phyloP scores from a whole-genome alignment of 257 asterid species.

The Ligustrum vulgare region DNA sequence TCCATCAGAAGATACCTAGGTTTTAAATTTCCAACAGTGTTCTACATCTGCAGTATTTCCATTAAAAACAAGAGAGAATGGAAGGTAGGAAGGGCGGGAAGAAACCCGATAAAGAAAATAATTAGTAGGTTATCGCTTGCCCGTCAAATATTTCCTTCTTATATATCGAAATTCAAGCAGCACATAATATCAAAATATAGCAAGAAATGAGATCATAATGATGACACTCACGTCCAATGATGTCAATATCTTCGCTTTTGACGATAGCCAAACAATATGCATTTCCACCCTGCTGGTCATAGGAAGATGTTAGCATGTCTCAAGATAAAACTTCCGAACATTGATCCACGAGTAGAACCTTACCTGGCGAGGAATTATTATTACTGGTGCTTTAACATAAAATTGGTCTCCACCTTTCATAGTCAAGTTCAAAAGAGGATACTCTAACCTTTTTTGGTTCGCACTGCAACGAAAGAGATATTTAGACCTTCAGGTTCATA shows the following conservation, averaged over 20 bases:
- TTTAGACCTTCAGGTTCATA: constrained; percentile 18
- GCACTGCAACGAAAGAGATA: constrained; percentile 48
- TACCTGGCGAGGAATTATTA: constrained; percentile 53
- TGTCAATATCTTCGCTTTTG: constrained; percentile 73
- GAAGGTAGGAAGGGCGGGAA: background rate
- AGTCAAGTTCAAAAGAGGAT: constrained; percentile 72
- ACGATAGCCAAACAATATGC: constrained; percentile 79
- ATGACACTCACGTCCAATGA: constrained; percentile 89
- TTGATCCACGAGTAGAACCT: constrained; percentile 17
- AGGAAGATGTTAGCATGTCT: constrained; percentile 26
- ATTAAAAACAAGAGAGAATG: background rate
- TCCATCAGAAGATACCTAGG: background rate
- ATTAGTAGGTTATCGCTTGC: background rate
- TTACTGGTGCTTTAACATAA: constrained; percentile 44
- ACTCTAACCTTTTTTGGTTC: constrained; percentile 36
- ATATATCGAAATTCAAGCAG: background rate
- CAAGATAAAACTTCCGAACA: constrained; percentile 4
- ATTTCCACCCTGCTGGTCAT: constrained; percentile 44
- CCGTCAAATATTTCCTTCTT: background rate
- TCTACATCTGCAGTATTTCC: background rate
- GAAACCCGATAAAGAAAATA: background rate
- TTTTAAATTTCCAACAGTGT: no score
- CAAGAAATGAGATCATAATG: background rate
- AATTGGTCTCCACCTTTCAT: constrained; percentile 71
- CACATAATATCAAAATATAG: background rate